Conservation (phyloP, 345 rosid species). For the thale cress (Arabidopsis thaliana) region DNA sequence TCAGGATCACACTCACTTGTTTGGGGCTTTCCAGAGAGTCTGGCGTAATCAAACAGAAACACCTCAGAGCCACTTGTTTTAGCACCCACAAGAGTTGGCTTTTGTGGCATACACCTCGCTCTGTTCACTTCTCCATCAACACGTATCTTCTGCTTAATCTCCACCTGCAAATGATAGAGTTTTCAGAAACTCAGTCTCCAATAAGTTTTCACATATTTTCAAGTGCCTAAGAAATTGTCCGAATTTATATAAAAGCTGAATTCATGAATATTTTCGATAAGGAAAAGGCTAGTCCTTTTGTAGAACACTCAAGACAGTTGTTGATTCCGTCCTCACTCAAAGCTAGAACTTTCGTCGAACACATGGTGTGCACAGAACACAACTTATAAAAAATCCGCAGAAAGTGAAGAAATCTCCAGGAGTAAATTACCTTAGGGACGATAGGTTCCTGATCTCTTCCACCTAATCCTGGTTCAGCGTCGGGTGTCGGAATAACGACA, state of each 20-base stretch:
- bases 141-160: slow-evolving; percentile 71
- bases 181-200: neutral
- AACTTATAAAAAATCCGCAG: neutral
- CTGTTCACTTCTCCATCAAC: slow-evolving; percentile 94
- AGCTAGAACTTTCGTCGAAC: slow-evolving; percentile 48
- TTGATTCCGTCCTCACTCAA: neutral
- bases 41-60: slow-evolving; percentile 72
- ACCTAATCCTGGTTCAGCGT: slow-evolving; percentile 49
- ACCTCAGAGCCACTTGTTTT: slow-evolving; percentile 85
- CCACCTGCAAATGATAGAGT: slow-evolving; percentile 56
- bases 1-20: slow-evolving; percentile 72
- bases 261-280: neutral
- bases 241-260: neutral
- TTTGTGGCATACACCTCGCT: slow-evolving; percentile 93
- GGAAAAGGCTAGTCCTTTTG: too few species aligned
- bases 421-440: slow-evolving; percentile 59
- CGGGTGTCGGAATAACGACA: slow-evolving; percentile 62
- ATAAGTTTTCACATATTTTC: neutral
- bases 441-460: slow-evolving; percentile 50
- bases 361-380: slow-evolving; percentile 36
- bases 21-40: slow-evolving; percentile 54
- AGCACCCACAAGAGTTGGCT: slow-evolving; percentile 66
- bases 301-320: neutral
- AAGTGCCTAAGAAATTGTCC: neutral
- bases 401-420: neutral